Evolutionary conservation across 2,329 filamentous ascomycete genomes (phyloP).

Genomic region (Cladobotryum mycophilum): DNA sequence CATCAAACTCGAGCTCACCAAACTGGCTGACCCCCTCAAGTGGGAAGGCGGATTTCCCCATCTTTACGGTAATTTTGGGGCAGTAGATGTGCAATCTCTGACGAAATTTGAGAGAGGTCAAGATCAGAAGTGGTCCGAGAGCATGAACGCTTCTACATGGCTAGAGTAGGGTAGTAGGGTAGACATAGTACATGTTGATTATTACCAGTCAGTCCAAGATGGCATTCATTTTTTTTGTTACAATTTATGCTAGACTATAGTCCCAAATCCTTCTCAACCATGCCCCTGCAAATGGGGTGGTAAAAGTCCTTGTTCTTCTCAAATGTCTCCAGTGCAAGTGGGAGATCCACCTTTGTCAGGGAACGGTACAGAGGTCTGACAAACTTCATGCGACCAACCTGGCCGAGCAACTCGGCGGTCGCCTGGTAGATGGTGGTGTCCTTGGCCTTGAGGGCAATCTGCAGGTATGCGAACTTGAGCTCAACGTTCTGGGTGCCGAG

Average conservation of each 20-base stretch:
- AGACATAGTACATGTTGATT: neutral
- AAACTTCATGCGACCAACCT: conserved; percentile 94
- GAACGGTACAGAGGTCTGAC: conserved; percentile 78
- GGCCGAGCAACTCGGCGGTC: conserved; percentile 67
- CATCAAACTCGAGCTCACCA: conserved; percentile 46
- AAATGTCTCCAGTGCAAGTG: conserved; percentile 75
- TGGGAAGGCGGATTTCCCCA: conserved; percentile 57
- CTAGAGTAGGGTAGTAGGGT: conserved; percentile 31
- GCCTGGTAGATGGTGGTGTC: conserved; percentile 63
- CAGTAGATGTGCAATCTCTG: conserved; percentile 41
- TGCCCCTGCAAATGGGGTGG: conserved; percentile 81
- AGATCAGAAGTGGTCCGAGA: conserved; percentile 41
- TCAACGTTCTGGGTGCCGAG: conserved; percentile 77
- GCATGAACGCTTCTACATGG: conserved; percentile 35
- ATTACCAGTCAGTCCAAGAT: neutral
- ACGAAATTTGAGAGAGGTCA: conserved; percentile 40
- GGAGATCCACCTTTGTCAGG: conserved; percentile 66
- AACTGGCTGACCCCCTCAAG: conserved; percentile 37
- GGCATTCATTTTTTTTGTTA: neutral
- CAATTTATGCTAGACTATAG: conserved; percentile 16
- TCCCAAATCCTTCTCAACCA: conserved; percentile 80
- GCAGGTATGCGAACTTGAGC: conserved; percentile 72
- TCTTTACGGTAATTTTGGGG: conserved; percentile 53
- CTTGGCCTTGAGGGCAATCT: conserved; percentile 68
- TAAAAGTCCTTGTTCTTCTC: conserved; percentile 87